phyloP scores from a whole-genome alignment of 176 grass and related monocot genomes.

The Puccinellia tenuiflora region DNA sequence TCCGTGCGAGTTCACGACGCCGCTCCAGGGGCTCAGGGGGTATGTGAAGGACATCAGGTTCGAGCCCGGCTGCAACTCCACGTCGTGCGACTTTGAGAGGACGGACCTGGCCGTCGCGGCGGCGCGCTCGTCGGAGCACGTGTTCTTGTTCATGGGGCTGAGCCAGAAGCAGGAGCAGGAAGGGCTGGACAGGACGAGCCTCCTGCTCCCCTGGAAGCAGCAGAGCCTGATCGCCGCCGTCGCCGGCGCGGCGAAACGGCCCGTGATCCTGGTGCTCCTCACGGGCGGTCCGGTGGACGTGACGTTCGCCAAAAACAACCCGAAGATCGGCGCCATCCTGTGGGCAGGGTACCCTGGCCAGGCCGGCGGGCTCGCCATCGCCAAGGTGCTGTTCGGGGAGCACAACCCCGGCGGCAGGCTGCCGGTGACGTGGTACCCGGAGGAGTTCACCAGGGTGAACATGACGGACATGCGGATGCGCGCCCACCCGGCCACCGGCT shows the following conservation, averaged over 20 bases:
- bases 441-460: constrained; percentile 47
- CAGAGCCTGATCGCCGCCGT: constrained; percentile 49
- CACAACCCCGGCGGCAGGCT: constrained; percentile 69
- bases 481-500: constrained; percentile 38
- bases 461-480: constrained; percentile 92
- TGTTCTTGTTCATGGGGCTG: constrained; percentile 62
- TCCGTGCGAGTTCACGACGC: not conserved
- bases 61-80: not conserved
- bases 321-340: constrained; percentile 58
- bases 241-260: constrained; percentile 35
- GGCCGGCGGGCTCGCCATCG: constrained; percentile 55
- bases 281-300: constrained; percentile 70
- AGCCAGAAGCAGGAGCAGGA: constrained; percentile 62
- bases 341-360: constrained; percentile 84
- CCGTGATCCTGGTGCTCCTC: constrained; percentile 68
- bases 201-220: constrained; percentile 61
- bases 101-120: not conserved
- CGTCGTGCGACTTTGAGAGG: not conserved
- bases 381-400: constrained; percentile 64
- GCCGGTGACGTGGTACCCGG: constrained; percentile 82
- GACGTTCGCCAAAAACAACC: constrained; percentile 50
- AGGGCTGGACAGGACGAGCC: constrained; percentile 45
- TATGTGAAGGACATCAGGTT: not conserved
- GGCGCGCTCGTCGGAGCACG: constrained; percentile 35
- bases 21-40: not conserved